Percentiles rank a stretch among this genome's conserved stretches.
Evolutionary conservation across 192 early-diverging fungal species (phyloP).

Genomic region (Backusella tarrabulga): DNA sequence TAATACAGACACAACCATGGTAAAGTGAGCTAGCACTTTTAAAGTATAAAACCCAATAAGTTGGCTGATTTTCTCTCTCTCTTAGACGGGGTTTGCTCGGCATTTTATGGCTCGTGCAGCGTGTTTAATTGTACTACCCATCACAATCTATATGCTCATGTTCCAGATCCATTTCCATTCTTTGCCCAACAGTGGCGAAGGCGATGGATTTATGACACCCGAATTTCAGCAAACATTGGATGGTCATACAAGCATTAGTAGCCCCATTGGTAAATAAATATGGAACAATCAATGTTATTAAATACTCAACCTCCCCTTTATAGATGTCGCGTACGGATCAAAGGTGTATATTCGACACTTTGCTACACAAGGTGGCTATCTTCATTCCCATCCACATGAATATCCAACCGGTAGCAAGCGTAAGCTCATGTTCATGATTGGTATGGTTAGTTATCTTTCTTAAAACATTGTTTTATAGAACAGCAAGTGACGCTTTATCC

Average conservation of each 20-base stretch:
- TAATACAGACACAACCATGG: slow-evolving; percentile 52
- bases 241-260: slow-evolving; percentile 59
- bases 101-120: slow-evolving; percentile 87
- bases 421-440: slow-evolving; percentile 23
- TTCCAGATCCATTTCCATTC: slow-evolving; percentile 92
- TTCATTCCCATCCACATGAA: slow-evolving; percentile 72
- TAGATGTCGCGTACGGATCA: slow-evolving; percentile 74
- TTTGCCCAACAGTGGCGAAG: slow-evolving; percentile 79
- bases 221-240: slow-evolving; percentile 85
- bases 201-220: slow-evolving; percentile 95
- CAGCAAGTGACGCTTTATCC: slow-evolving; percentile 84
- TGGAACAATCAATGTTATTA: neutral
- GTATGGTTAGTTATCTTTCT: neutral
- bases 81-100: slow-evolving; percentile 26
- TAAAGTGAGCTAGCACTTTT: neutral
- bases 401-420: slow-evolving; percentile 83
- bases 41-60: too few relatives aligned
- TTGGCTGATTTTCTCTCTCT: too few relatives aligned
- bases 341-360: slow-evolving; percentile 69
- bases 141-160: slow-evolving; percentile 80
- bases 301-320: neutral
- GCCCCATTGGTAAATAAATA: slow-evolving; percentile 49
- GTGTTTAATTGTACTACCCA: slow-evolving; percentile 85
- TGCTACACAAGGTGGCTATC: slow-evolving; percentile 75
- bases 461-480: slow-evolving; percentile 42